Evolutionary conservation across 2,329 filamentous ascomycete species (phyloP).

Genomic region (Shiraia bambusicola): DNA sequence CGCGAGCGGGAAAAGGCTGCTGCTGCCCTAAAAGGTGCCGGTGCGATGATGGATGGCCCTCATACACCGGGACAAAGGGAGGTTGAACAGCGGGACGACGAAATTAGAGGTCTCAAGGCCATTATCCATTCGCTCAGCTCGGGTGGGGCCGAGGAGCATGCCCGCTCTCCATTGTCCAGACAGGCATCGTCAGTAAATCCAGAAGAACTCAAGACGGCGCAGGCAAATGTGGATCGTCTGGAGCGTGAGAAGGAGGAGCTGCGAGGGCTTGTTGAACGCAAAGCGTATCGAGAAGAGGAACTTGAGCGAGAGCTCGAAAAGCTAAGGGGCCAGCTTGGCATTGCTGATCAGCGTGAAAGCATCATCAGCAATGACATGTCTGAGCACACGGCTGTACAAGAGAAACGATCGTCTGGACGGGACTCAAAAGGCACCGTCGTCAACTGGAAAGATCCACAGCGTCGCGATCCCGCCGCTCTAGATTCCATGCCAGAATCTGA

Average conservation of each 20-base stretch:
- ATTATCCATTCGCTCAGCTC: constrained; percentile 95
- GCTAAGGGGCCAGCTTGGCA: constrained; percentile 46
- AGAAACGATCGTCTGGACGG: constrained; percentile 60
- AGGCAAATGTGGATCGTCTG: constrained; percentile 65
- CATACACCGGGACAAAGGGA: constrained; percentile 62
- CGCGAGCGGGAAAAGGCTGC: constrained; percentile 83
- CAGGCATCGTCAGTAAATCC: constrained; percentile 30
- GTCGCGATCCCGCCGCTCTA: constrained; percentile 47
- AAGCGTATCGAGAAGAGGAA: constrained; percentile 75
- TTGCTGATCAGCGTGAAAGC: constrained; percentile 53
- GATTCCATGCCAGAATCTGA: constrained; percentile 71
- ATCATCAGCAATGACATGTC: constrained; percentile 55
- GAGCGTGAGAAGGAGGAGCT: constrained; percentile 81
- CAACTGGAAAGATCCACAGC: constrained; percentile 51
- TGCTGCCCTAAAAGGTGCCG: constrained; percentile 58
- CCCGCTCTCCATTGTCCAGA: constrained; percentile 35
- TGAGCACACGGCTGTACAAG: constrained; percentile 49
- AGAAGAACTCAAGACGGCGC: constrained; percentile 59
- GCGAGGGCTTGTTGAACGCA: constrained; percentile 70
- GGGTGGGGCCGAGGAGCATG: constrained; percentile 55
- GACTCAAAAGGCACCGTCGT: constrained; percentile 68
- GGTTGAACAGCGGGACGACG: constrained; percentile 91
- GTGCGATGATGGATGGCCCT: constrained; percentile 48
- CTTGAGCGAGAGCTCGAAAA: constrained; percentile 78
- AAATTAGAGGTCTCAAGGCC: constrained; percentile 93